These are phyloP conservation scores for Lupinus albus DNA, from an alignment of 306 rosid species.

Conservation along the genomic window DNA sequence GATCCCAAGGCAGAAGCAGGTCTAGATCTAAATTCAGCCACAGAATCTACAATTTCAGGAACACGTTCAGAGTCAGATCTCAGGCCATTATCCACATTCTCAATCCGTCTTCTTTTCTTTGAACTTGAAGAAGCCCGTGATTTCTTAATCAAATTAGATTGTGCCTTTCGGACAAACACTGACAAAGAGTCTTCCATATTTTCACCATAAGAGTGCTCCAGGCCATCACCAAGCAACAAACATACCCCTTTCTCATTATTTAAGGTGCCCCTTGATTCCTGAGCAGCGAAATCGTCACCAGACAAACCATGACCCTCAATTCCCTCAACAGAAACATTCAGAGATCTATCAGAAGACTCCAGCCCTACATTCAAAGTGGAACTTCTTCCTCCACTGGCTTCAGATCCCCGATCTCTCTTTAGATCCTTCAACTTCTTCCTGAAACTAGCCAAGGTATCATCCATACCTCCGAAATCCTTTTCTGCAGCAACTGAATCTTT, in stretches of 20 bases:
- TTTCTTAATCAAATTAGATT: constrained; percentile 56
- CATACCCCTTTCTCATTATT: constrained; percentile 32
- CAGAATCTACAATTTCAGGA: constrained; percentile 38
- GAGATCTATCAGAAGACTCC: constrained; percentile 44
- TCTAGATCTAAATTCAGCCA: constrained; percentile 40
- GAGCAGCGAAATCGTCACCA: constrained; percentile 35
- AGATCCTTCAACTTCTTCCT: constrained; percentile 92
- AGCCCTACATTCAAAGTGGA: constrained; percentile 45
- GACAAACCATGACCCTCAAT: constrained; percentile 34
- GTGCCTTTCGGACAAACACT: constrained; percentile 53
- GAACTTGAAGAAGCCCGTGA: constrained; percentile 41
- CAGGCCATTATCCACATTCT: constrained; percentile 48
- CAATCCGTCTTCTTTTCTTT: constrained; percentile 48
- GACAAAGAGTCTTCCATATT: constrained; percentile 62
- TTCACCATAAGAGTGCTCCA: constrained; percentile 45
- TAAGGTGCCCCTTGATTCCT: constrained; percentile 27
- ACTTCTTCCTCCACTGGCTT: constrained; percentile 45
- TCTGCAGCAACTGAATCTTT: constrained; percentile 38
- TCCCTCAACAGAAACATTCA: constrained; percentile 33
- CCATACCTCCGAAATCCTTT: constrained; percentile 73
- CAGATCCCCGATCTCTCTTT: constrained; percentile 70
- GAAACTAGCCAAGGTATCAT: constrained; percentile 89
- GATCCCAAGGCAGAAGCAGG: constrained; percentile 42
- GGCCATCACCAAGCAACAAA: constrained; percentile 41
- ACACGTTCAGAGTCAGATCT: constrained; percentile 37